phyloP scores from a whole-genome alignment of 169 alveolate species.

The Cryptosporidium viatorum region DNA sequence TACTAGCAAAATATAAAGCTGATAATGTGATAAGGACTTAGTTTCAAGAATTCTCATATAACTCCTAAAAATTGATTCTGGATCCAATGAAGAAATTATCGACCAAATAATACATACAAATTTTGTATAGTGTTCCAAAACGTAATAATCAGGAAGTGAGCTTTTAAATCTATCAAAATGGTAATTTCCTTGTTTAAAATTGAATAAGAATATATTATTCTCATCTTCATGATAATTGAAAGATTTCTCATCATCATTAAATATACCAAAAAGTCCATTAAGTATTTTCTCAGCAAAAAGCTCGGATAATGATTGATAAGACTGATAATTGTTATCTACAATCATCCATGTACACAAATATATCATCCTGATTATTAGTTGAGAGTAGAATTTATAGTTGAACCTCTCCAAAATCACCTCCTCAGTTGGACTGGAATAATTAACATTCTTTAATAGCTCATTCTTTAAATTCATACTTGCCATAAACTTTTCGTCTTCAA shows the following conservation, averaged over 20 bases:
- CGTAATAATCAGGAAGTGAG: slow-evolving; percentile 23
- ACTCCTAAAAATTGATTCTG: slow-evolving; percentile 27
- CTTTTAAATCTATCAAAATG: neutral
- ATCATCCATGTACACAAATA: slow-evolving; percentile 50
- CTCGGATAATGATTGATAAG: slow-evolving; percentile 23
- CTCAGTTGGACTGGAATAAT: neutral
- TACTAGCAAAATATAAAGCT: slow-evolving; percentile 11
- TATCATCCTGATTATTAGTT: slow-evolving; percentile 40
- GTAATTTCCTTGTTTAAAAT: neutral
- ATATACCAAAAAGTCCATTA: slow-evolving; percentile 18
- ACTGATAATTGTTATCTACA: slow-evolving; percentile 17
- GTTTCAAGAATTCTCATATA: neutral
- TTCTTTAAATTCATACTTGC: slow-evolving; percentile 18
- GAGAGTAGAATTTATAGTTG: slow-evolving; percentile 51
- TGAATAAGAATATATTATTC: neutral
- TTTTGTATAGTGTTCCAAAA: slow-evolving; percentile 34
- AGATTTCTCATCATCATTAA: neutral
- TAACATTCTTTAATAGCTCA: slow-evolving; percentile 20
- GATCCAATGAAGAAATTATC: slow-evolving; percentile 27
- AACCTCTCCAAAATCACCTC: slow-evolving; percentile 21
- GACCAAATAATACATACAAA: slow-evolving; percentile 57
- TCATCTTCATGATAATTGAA: neutral
- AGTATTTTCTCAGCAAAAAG: slow-evolving; percentile 13
- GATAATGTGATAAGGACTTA: neutral
- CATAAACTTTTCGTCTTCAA: slow-evolving; percentile 21